A percentile compares a stretch with the other conserved stretches of the same genome.
Conservation (phyloP, 805 yeast genomes). For the Millerozyma acaciae region DNA sequence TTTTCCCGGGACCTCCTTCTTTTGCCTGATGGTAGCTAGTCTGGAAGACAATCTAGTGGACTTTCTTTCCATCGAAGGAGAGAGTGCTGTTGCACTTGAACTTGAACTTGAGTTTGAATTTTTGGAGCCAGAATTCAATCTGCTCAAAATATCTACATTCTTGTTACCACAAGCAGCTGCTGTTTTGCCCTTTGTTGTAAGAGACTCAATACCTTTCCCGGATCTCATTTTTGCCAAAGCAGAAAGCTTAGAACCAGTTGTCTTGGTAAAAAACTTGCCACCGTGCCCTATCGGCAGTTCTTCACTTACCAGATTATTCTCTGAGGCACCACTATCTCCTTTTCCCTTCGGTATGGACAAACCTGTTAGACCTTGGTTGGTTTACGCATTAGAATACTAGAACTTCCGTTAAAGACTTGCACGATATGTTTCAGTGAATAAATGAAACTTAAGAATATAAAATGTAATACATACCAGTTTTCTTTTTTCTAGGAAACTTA, state of each 20-base stretch:
- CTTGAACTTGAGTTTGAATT: no score
- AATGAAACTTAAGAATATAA: slow-evolving; percentile 5
- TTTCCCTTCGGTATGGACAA: no score
- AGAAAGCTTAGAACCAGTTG: slow-evolving; percentile 31
- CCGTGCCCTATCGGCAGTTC: background rate
- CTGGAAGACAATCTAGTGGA: background rate
- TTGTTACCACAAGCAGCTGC: slow-evolving; percentile 6
- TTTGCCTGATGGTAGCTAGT: background rate
- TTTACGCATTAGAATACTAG: slow-evolving; percentile 16
- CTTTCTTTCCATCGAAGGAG: no score
- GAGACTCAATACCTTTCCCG: background rate
- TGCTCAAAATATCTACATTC: slow-evolving; percentile 17
- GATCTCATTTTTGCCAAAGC: slow-evolving; percentile 43
- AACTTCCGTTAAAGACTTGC: slow-evolving; percentile 10
- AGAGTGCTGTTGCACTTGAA: no score
- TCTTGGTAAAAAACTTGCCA: slow-evolving; percentile 3
- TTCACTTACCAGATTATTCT: no score
- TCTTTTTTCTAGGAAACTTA: slow-evolving; percentile 27
- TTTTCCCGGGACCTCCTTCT: background rate
- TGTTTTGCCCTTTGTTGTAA: background rate
- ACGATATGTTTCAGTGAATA: slow-evolving; percentile 4
- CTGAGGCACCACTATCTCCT: no score
- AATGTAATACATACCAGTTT: slow-evolving; percentile 40
- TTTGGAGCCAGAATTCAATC: slow-evolving; percentile 6
- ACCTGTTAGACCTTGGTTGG: no score